Evolutionary conservation across 2,329 filamentous ascomycete genomes (phyloP).

Genomic region (Lasiodiplodia theobromae): DNA sequence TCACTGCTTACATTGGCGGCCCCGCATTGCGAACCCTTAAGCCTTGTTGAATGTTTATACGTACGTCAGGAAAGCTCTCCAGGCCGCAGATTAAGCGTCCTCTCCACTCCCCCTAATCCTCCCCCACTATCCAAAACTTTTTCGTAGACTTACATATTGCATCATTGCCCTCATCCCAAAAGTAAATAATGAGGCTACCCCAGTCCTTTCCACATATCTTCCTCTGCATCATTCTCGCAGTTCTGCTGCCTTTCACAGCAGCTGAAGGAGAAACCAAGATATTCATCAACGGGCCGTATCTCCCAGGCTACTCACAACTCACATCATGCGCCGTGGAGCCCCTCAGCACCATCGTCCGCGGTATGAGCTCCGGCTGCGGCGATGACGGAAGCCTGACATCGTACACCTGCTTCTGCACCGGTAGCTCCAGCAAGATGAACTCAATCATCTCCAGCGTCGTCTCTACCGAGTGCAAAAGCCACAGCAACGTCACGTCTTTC

Average conservation of each 20-base stretch:
- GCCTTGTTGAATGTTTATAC: background rate
- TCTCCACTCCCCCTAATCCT: background rate
- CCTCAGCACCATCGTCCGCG: slow-evolving; percentile 13
- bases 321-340: background rate
- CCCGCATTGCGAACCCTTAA: background rate
- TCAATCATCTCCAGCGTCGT: background rate
- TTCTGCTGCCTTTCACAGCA: too few species aligned
- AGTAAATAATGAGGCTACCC: background rate
- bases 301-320: background rate
- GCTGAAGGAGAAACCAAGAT: background rate
- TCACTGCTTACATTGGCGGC: background rate
- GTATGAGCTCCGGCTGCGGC: background rate
- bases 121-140: too few species aligned
- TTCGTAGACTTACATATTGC: background rate
- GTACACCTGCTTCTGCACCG: slow-evolving; percentile 15
- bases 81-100: background rate
- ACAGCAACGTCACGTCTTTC: background rate
- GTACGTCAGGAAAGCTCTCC: background rate
- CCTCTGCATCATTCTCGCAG: background rate
- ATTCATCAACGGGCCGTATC: background rate
- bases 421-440: background rate
- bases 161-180: background rate
- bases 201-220: too few species aligned
- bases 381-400: background rate
- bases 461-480: background rate